Percentiles rank a stretch among this genome's conserved stretches.
Conservation (phyloP, 305 asterid species). For the Fraxinus greggii region DNA sequence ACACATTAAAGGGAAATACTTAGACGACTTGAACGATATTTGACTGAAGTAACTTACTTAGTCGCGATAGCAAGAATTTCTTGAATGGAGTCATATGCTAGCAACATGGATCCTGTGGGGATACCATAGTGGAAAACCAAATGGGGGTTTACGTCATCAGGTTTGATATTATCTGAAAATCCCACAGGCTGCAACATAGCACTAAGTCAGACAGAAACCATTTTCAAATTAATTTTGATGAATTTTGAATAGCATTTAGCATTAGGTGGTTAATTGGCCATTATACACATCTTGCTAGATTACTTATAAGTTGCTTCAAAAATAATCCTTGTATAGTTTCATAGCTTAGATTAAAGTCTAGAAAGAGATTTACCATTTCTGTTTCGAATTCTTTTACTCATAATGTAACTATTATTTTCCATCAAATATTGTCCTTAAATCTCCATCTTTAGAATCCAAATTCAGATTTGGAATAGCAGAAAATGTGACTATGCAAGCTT, state of each 20-base stretch:
- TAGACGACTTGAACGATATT: neutral
- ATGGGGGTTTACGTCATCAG: conserved; percentile 63
- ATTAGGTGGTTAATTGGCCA: neutral
- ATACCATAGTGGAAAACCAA: conserved; percentile 81
- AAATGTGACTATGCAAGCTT: neutral
- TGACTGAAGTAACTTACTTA: conserved; percentile 43
- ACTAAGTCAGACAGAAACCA: neutral
- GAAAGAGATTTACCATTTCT: neutral
- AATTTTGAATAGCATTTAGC: neutral
- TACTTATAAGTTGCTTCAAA: neutral
- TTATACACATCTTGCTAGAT: neutral
- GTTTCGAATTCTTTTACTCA: neutral
- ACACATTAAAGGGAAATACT: neutral
- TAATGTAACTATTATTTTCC: neutral
- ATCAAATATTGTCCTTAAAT: neutral
- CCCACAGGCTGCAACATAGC: conserved; percentile 66
- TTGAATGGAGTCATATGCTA: conserved; percentile 61
- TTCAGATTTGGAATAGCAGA: neutral
- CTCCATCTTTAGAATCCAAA: neutral
- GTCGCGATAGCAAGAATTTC: conserved; percentile 77
- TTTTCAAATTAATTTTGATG: neutral
- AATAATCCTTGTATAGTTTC: neutral
- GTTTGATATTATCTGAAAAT: conserved; percentile 53
- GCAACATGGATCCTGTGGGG: conserved; percentile 60
- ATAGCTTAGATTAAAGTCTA: neutral